Percentiles rank a stretch among this genome's conserved stretches.
These are phyloP conservation scores for Phytopythium litorale DNA, from an alignment of 352 stramenopile genomes.

Conservation along the genomic window DNA sequence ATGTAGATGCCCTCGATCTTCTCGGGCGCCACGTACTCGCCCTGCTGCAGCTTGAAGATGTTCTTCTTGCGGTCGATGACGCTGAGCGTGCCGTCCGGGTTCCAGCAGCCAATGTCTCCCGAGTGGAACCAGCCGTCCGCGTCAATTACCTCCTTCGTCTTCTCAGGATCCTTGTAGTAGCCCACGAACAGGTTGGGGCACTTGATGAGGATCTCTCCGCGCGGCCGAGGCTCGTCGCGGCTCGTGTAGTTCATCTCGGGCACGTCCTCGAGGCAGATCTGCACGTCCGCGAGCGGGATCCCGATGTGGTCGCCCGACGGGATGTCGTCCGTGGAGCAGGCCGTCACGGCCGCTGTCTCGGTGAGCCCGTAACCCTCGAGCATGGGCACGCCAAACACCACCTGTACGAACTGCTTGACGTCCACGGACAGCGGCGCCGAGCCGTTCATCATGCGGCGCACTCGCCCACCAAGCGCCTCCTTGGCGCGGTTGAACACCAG, in stretches of 20 bases:
- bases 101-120: constrained; percentile 83
- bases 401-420: too few relatives aligned
- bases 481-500: constrained; percentile 95
- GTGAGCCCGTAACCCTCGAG: too few relatives aligned
- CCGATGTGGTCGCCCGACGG: too few relatives aligned
- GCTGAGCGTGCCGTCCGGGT: too few relatives aligned
- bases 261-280: too few relatives aligned
- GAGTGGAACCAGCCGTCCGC: constrained; percentile 94
- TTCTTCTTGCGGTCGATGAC: too few relatives aligned
- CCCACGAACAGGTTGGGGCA: constrained; percentile 82
- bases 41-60: too few relatives aligned
- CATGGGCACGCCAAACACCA: too few relatives aligned
- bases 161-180: constrained; percentile 93
- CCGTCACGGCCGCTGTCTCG: too few relatives aligned
- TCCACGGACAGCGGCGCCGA: constrained; percentile 89
- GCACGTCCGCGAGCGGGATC: too few relatives aligned
- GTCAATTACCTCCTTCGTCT: constrained; percentile 89
- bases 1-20: constrained; percentile 95
- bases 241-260: too few relatives aligned
- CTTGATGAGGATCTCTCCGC: constrained; percentile 49
- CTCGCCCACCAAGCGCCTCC: constrained; percentile 85
- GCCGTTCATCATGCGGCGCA: constrained; percentile 94
- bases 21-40: constrained; percentile 38
- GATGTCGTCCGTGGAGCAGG: too few relatives aligned
- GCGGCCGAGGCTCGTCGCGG: constrained; percentile 21